Evolutionary conservation across 2,329 filamentous ascomycete genomes (phyloP), one percentile per base, ranked within the genome.

Genomic region (Colletotrichum acutatum): DNA sequence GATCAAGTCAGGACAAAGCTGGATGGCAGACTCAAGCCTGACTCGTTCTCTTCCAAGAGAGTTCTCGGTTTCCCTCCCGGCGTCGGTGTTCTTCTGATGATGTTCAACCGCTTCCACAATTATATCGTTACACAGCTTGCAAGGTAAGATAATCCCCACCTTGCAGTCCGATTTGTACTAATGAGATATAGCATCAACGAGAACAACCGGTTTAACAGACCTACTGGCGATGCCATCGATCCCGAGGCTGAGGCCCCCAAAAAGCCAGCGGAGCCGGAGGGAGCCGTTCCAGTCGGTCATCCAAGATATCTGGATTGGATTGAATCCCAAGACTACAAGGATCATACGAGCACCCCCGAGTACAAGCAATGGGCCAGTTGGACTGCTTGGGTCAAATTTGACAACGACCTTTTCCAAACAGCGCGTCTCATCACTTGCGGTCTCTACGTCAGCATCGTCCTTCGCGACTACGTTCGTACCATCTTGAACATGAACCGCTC

Each of bases 41-140:
- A 90, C 72, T 86, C 85, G 76, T 90, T 90, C 75, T 86, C 86
- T 0, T 87, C 88, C 74, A 84, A 83, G 26, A 82, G 87, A 28
- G 79, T 89, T 5, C 78, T 89, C 7, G 84, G 84, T 26, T 87
- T 89, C 68, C 87, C 87, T 37, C 86, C 87, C 1, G 87, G 87
- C 56, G 86, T 88, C n/a, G 86, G 87, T 34, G 84, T 83, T 8
- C 72, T 89, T 42, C 74, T 89, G 71, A 85, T 89, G 79, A 87
- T 88, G 85, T 88, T 88, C 81, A 89, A 88, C 71, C 74, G 77
- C 12, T 77, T 76, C 66, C 77, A 78, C 67, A 78, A 78, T 68
- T 77, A 76, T 56, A 56, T 76, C 3, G 76, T 72, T 4, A 72
- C 71, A 8, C 66, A 78, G 34, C 69, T 78, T 4, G 76, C 76